Conservation (phyloP, 768 basidiomycete species). For the Boletus eberwhitei region DNA sequence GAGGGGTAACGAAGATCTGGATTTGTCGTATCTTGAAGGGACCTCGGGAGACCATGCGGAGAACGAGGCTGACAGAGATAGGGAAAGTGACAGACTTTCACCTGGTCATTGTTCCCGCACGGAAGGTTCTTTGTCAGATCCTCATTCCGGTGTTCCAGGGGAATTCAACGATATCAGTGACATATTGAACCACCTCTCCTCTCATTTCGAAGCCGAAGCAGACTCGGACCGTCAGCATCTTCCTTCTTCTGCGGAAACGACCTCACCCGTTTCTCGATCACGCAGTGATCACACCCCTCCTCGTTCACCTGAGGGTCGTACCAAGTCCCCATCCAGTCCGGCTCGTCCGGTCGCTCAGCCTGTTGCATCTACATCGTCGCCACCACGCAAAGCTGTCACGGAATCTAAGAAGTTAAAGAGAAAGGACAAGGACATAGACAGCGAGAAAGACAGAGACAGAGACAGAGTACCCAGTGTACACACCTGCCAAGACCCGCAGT, state of each 20-base stretch:
- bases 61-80: constrained; percentile 34
- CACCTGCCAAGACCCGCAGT: constrained; percentile 67
- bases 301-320: constrained; percentile 18
- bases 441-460: constrained; percentile 34
- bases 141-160: constrained; percentile 48
- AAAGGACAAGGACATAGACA: constrained; percentile 29
- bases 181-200: constrained; percentile 69
- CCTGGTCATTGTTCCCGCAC: constrained; percentile 22
- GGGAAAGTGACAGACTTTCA: constrained; percentile 40
- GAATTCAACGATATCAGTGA: constrained; percentile 74
- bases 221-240: constrained; percentile 41
- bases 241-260: constrained; percentile 31
- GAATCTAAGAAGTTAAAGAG: constrained; percentile 28
- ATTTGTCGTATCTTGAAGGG: constrained; percentile 50
- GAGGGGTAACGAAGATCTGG: constrained; percentile 47
- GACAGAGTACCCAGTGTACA: constrained; percentile 51
- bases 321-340: constrained; percentile 38
- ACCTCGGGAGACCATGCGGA: constrained; percentile 19
- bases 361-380: constrained; percentile 52
- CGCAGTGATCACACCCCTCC: constrained; percentile 20
- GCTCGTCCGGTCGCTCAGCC: constrained; percentile 36
- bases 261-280: constrained; percentile 33
- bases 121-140: constrained; percentile 35
- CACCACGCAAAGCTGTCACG: constrained; percentile 19
- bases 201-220: constrained; percentile 61